Base-by-base conservation (phyloP, 345 rosid genomes). In the Boechera stricta region DNA sequence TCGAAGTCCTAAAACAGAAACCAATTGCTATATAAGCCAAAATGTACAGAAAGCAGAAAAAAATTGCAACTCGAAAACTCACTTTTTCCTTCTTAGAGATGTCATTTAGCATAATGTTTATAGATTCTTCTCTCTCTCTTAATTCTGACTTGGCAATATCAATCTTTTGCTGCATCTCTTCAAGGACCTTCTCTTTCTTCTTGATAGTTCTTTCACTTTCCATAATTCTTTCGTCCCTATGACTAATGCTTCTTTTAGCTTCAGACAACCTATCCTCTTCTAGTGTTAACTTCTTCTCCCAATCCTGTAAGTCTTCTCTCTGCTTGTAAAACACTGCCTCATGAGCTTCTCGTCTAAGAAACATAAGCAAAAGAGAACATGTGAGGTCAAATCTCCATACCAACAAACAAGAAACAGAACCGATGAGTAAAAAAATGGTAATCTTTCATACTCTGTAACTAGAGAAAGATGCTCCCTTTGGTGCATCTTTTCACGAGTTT, bases 341-440 rank as follows among this genome's bases (percentile, higher is more conserved):
- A 11, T 88, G 89, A 64, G 94, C 95, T 79, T 94, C 98, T 82
- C 84, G 88, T 75, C 98, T 94, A 79, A 56, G 36, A 74, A 62
- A 79, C 66, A 62, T 18, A 45, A 51, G 10, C 48, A 74, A 62
- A 61, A 45, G 31, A 68, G 39, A 49, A 49, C 33, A 13, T 12
- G 69, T 41, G 26, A 31, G 35, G 21, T 54, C 38, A 67, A 8
- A 66, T 31, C 55, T 48, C 33, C 7, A 33, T 66, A 72, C 6
- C 45, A 67, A 33, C 7, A 66, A 35, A 59, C 56, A 69, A 42
- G 29, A 0, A 69, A 60, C 52, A 67, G 10, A 62, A 69, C 16
- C 2, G 1, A 33, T 3, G 0, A 64, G 49, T 41, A 31, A 59
- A 10, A 58, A 44, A 24, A 2, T 10, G 21, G 57, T 21, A 15